A percentile compares a stretch with the other conserved stretches of the same genome.
Evolutionary conservation across 331 rosid species (phyloP).

Genomic region (Cucumis variabilis): DNA sequence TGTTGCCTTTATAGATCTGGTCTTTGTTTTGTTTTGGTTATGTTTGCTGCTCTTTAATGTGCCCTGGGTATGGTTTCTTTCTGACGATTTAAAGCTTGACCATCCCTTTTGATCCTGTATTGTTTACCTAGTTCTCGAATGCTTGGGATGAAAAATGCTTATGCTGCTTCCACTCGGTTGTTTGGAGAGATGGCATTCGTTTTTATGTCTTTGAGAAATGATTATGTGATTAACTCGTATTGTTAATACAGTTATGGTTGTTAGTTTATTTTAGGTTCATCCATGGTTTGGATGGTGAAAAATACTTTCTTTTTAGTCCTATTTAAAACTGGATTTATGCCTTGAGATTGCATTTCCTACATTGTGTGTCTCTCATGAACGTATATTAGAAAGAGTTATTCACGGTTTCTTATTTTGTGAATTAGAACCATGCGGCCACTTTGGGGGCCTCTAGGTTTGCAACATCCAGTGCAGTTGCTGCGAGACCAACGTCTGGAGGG

Average conservation of each 20-base stretch:
- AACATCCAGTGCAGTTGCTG: slow-evolving; percentile 62
- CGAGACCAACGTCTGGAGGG: slow-evolving; percentile 61
- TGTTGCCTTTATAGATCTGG: slow-evolving; percentile 31
- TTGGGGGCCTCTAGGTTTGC: slow-evolving; percentile 65
- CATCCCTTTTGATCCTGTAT: background rate
- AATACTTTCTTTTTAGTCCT: background rate
- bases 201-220: background rate
- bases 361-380: background rate
- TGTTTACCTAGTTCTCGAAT: background rate
- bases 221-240: background rate
- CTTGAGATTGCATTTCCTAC: background rate
- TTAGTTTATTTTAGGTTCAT: background rate
- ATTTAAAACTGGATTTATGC: background rate
- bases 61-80: background rate
- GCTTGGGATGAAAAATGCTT: background rate
- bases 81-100: background rate
- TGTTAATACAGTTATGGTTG: background rate
- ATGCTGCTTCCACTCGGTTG: background rate
- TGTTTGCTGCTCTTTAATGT: background rate
- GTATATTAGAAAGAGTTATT: background rate
- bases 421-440: slow-evolving; percentile 63
- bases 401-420: background rate
- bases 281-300: background rate
- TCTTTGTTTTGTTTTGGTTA: background rate
- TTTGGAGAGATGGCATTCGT: background rate